These are phyloP conservation scores for Alternaria sp. DNA, from an alignment of 2,329 filamentous ascomycete species.

Conservation along the genomic window DNA sequence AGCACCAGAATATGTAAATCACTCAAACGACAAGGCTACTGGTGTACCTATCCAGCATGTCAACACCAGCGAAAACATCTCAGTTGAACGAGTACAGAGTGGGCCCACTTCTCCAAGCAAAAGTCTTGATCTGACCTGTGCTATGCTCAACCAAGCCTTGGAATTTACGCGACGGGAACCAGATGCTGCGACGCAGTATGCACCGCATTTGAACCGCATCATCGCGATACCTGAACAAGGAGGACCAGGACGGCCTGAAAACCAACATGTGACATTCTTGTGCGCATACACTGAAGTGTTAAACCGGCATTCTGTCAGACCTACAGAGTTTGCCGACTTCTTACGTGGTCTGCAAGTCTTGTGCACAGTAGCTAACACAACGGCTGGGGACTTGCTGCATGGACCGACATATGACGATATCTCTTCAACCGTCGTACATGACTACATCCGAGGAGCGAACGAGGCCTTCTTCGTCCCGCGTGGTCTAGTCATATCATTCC, in stretches of 20 bases:
- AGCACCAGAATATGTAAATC: conserved; percentile 33
- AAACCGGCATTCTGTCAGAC: conserved; percentile 40
- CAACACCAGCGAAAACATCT: conserved; percentile 30
- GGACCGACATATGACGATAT: not conserved
- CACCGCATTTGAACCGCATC: conserved; percentile 33
- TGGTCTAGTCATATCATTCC: conserved; percentile 38
- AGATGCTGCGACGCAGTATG: conserved; percentile 35
- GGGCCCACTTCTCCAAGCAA: not conserved
- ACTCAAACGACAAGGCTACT: conserved; percentile 26
- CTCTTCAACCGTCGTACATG: conserved; percentile 23
- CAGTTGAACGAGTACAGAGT: conserved; percentile 30
- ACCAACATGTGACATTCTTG: conserved; percentile 35
- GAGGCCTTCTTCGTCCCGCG: conserved; percentile 47
- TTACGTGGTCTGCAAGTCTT: conserved; percentile 47
- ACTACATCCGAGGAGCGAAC: conserved; percentile 43
- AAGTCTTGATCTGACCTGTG: conserved; percentile 14
- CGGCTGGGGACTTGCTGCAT: conserved; percentile 18
- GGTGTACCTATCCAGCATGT: conserved; percentile 42
- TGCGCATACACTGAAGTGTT: conserved; percentile 44
- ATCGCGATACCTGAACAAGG: conserved; percentile 41
- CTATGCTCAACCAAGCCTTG: conserved; percentile 35
- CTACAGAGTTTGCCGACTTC: conserved; percentile 45
- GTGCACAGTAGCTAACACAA: conserved; percentile 26
- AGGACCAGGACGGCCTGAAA: not conserved
- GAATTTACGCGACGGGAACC: conserved; percentile 40